These are phyloP conservation scores for Fusarium napiforme DNA, from an alignment of 2,329 filamentous ascomycete genomes.

Conservation along the genomic window DNA sequence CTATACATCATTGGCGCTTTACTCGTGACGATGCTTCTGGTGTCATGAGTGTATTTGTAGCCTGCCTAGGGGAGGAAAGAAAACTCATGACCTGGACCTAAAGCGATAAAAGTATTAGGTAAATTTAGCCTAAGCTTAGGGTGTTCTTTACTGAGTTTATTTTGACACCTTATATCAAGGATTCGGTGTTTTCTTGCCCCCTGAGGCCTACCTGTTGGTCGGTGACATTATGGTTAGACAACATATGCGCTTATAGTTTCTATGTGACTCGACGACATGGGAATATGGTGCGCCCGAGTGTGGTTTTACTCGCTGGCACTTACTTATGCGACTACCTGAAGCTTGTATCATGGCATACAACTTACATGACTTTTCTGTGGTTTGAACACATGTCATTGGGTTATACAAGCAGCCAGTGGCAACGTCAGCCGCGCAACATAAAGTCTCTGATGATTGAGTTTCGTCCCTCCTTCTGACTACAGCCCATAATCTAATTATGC, in stretches of 20 bases:
- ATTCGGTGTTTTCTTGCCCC: too few species aligned
- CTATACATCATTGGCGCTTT: not conserved
- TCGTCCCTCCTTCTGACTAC: not conserved
- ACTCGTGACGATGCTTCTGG: not conserved
- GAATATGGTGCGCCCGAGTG: not conserved
- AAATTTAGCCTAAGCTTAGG: too few species aligned
- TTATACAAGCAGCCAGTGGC: not conserved
- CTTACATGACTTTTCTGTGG: not conserved
- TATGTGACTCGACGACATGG: not conserved
- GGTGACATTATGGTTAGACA: not conserved
- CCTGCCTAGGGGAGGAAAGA: too few species aligned
- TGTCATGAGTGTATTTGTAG: too few species aligned
- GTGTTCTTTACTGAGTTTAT: too few species aligned
- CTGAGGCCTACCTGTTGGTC: not conserved
- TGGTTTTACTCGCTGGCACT: not conserved
- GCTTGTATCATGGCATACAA: not conserved
- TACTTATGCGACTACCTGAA: not conserved
- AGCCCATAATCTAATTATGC: not conserved
- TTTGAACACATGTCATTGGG: not conserved
- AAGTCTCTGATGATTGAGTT: not conserved
- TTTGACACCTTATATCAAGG: too few species aligned
- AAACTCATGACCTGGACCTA: too few species aligned
- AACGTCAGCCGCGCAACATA: too few species aligned
- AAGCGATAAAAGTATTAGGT: too few species aligned
- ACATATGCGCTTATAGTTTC: not conserved